Conservation (phyloP, 1,284 basidiomycete species). For the Pterulicium gracile region DNA sequence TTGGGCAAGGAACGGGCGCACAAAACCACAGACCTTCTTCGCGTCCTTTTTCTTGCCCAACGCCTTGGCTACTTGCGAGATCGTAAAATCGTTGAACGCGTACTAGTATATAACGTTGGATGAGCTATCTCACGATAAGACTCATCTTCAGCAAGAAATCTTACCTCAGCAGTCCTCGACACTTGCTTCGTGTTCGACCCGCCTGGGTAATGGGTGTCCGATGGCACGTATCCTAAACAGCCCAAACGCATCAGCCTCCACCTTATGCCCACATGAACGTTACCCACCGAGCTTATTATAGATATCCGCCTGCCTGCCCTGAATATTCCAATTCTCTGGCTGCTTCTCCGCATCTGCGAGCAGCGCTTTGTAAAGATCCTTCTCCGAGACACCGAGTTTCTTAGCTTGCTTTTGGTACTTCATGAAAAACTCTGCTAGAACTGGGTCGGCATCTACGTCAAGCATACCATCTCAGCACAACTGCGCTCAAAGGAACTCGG, state of each 20-base stretch:
- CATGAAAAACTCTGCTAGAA: constrained; percentile 54
- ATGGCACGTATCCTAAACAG: constrained; percentile 37
- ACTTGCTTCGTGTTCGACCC: constrained; percentile 52
- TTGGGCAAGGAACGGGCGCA: too few relatives aligned
- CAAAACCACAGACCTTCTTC: constrained; percentile 37
- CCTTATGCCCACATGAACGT: neutral
- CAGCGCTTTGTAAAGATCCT: constrained; percentile 41
- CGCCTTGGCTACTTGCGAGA: constrained; percentile 48
- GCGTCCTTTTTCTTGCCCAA: constrained; percentile 37
- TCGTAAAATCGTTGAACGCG: constrained; percentile 51
- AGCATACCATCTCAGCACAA: too few relatives aligned
- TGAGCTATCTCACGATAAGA: constrained; percentile 2
- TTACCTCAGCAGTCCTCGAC: constrained; percentile 47
- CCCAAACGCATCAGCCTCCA: constrained; percentile 1
- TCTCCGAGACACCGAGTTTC: constrained; percentile 32
- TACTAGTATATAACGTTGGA: constrained; percentile 24
- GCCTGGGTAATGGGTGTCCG: constrained; percentile 37
- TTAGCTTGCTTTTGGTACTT: constrained; percentile 44
- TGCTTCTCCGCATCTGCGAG: constrained; percentile 47
- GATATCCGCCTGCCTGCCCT: constrained; percentile 46
- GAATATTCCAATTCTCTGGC: constrained; percentile 50
- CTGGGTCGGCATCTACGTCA: constrained; percentile 51
- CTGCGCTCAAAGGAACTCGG: neutral
- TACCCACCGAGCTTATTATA: constrained; percentile 41
- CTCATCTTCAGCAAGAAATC: too few relatives aligned